phyloP scores from a whole-genome alignment of 257 asterid species.

The Anisodus acutangulus region DNA sequence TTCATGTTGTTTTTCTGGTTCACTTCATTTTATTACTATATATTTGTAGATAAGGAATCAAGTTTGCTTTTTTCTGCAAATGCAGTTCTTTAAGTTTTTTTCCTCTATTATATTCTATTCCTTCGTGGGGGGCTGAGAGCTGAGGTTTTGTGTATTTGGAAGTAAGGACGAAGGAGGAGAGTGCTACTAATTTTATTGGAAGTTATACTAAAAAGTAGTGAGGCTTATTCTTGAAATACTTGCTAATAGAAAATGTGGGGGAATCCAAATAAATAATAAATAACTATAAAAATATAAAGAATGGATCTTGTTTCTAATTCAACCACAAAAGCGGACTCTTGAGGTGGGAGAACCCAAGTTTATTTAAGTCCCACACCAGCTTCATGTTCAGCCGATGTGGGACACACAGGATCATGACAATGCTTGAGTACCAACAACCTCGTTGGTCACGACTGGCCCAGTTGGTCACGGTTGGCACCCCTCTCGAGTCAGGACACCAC shows the following conservation, averaged over 20 bases:
- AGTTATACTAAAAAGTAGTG: neutral
- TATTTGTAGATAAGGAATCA: neutral
- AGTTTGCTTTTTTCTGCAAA: conserved; percentile 1
- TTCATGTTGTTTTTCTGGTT: neutral
- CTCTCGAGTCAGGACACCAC: too few relatives aligned
- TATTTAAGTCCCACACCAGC: too few relatives aligned
- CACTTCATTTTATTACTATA: neutral
- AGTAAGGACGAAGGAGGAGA: neutral
- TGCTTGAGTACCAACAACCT: too few relatives aligned
- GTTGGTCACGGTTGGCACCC: too few relatives aligned
- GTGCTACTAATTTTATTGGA: neutral
- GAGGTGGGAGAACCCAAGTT: too few relatives aligned
- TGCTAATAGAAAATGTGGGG: neutral
- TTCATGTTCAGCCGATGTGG: too few relatives aligned
- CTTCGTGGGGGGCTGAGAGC: neutral
- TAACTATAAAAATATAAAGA: neutral
- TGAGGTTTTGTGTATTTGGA: neutral
- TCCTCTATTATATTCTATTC: neutral
- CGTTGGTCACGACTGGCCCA: too few relatives aligned
- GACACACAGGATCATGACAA: too few relatives aligned
- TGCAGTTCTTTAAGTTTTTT: neutral
- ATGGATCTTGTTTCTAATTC: too few relatives aligned
- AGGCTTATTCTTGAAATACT: neutral
- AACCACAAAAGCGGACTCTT: too few relatives aligned
- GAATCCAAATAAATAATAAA: neutral